Evolutionary conservation across 192 early-diverging fungal genomes (phyloP), one percentile per base, ranked within the genome.

Genomic region (Cetraspora pellucida): DNA sequence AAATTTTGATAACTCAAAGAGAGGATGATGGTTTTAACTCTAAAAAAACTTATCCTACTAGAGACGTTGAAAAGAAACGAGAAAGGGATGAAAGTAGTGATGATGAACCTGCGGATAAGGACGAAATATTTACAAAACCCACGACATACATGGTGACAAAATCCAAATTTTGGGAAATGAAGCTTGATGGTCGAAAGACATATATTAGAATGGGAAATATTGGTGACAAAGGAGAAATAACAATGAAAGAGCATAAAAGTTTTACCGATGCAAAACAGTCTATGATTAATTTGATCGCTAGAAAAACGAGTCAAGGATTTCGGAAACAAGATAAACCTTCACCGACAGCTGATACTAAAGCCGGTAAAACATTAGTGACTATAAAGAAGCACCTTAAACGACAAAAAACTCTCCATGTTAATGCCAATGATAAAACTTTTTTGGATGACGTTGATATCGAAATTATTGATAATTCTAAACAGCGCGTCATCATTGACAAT

Each of bases 211-310:
- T 16, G 0, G 63, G 63, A n/a, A n/a, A 28, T 19, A 43, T 65
- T 9, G 63, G 30, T 43, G 6, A 28, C 28, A 65, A 65, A n/a
- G 63, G 30, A 37, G 19, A 37, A 19, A 31, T n/a, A 43, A 65
- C 63, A 37, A 65, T 28, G 16, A 65, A 44, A 65, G 63, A 65
- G 43, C 37, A 65, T 65, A 31, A 37, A 10, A 65, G 14, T 19
- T 37, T n/a, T 5, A 44, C 2, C 10, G 30, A 37, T 65, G 63
- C 63, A 4, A 65, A 65, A n/a, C 28, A 65, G 1, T 14, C 30
- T n/a, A 65, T 65, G 63, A 43, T 10, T 43, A n/a, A 28, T n/a
- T n/a, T 65, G 31, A 44, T 14, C 19, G 37, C 27, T 19, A 9
- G 6, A 17, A 65, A 65, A 37, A 17, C n/a, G 10, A 17, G 2